Evolutionary conservation across 2,329 filamentous ascomycete genomes (phyloP).

Genomic region (Penicillium psychrosexuale): DNA sequence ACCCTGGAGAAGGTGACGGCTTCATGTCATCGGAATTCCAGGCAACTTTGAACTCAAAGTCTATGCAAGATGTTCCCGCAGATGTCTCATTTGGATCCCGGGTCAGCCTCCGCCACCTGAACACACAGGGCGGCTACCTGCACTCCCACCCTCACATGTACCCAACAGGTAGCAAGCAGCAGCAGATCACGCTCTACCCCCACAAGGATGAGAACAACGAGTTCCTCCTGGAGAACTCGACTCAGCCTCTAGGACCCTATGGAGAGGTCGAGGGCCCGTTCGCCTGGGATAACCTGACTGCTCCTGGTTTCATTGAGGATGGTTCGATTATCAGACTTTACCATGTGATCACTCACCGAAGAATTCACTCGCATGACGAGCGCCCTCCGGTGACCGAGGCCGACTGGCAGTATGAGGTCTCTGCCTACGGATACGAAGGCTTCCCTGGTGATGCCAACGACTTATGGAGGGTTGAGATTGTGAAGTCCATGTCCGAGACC

Average conservation of each 20-base stretch:
- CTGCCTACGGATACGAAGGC: conserved; percentile 94
- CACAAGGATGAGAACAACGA: conserved; percentile 99
- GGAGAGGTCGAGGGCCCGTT: conserved; percentile 76
- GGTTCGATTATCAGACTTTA: conserved; percentile 79
- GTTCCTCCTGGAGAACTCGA: conserved; percentile 93
- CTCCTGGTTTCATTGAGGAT: conserved; percentile 65
- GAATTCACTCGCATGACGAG: conserved; percentile 91
- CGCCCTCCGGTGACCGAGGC: conserved; percentile 80
- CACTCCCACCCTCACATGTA: conserved; percentile 99
- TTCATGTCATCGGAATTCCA: conserved; percentile 99
- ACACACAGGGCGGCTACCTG: conserved; percentile 95
- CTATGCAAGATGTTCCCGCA: conserved; percentile 90
- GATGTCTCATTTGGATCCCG: conserved; percentile 88
- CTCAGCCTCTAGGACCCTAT: conserved; percentile 74
- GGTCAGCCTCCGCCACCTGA: conserved; percentile 84
- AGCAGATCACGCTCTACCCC: conserved; percentile 96
- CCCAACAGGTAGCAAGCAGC: conserved; percentile 93
- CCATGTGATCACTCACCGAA: conserved; percentile 77
- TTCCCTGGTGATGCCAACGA: conserved; percentile 98
- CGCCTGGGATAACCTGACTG: conserved; percentile 77
- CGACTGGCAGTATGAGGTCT: conserved; percentile 94
- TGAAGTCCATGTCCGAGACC: conserved; percentile 81
- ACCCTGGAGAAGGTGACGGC: conserved; percentile 94
- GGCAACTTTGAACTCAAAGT: conserved; percentile 92
- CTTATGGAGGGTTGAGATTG: conserved; percentile 89